Base-by-base conservation (phyloP, 2,329 filamentous ascomycete species). In the Alternaria brassicae region DNA sequence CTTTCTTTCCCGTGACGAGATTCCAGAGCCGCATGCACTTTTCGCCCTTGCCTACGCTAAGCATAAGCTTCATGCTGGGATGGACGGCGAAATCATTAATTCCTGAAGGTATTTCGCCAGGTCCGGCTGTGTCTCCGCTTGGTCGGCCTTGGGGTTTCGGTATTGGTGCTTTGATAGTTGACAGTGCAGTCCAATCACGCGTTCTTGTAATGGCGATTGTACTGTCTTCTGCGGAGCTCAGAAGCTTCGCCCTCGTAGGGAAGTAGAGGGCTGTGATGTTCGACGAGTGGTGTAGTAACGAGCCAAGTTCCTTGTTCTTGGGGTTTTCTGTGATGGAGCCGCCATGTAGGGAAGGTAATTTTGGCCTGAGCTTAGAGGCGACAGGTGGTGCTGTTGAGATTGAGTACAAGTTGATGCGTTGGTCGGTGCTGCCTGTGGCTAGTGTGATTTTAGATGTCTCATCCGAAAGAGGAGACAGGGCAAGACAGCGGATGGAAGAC, bases 61-160 rank as follows among this genome's bases (percentile, higher is more conserved):
- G 88, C 91, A 98, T 97, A 50, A 99, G 83, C 81, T 97, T 98
- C 86, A 96, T 92, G 77, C 91, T 96, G 0, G 95, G 94, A 76
- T 99, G 95, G 25, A 99, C 90, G 2, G 94, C 92, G 77, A 99
- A 96, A 76, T 93, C 91, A 76, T 97, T 98, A 67, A 98, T 88
- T 17, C 95, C 95, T n/a, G 89, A 87, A 0, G 93, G 93, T 25
- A 90, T 87, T 47, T 88, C 91, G 17, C 92, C 93, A 10, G 89
- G 86, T 2, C 90, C 89, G 7, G 93, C 92, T 17, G 94, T 98
- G 77, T 97, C 94, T 59, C 94, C 94, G 68, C 89, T 94, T 9
- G 94, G 93, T 63, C 93, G 85, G 28, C 92, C 92, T 62, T 87
- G 82, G 3, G 88, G 83, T 78, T 93, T 95, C 3, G 95, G 90